These are phyloP conservation scores for Brassica cretica DNA, from an alignment of 345 rosid species.

Conservation along the genomic window DNA sequence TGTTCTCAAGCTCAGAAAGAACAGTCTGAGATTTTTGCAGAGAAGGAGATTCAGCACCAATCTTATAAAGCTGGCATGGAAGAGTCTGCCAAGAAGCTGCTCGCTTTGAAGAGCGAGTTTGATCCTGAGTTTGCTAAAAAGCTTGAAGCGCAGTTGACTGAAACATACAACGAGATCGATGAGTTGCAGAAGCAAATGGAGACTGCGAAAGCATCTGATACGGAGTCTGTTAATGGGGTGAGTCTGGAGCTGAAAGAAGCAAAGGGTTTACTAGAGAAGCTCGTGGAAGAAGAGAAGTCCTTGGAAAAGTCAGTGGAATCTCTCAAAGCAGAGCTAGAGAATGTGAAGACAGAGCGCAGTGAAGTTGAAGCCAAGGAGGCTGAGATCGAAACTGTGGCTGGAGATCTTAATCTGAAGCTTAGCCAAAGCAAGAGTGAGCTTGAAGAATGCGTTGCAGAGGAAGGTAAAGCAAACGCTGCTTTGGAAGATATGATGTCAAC, in stretches of 20 bases:
- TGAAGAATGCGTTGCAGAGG: slow-evolving; percentile 62
- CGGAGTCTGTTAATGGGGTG: slow-evolving; percentile 64
- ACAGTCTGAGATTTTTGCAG: slow-evolving; percentile 66
- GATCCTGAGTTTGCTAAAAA: slow-evolving; percentile 65
- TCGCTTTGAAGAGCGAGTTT: slow-evolving; percentile 58
- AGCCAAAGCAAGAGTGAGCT: slow-evolving; percentile 75
- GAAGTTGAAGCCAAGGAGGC: slow-evolving; percentile 80
- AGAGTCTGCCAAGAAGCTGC: slow-evolving; percentile 60
- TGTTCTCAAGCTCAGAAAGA: slow-evolving; percentile 66
- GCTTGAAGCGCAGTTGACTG: slow-evolving; percentile 66
- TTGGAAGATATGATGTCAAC: slow-evolving; percentile 81
- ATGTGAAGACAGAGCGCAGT: slow-evolving; percentile 66
- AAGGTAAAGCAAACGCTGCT: slow-evolving; percentile 63
- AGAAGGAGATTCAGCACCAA: slow-evolving; percentile 64
- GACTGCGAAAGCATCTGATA: slow-evolving; percentile 71
- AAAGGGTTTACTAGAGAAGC: slow-evolving; percentile 70
- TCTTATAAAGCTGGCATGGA: slow-evolving; percentile 65
- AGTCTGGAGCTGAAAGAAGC: slow-evolving; percentile 81
- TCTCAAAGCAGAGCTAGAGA: slow-evolving; percentile 69
- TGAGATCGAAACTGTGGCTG: slow-evolving; percentile 80
- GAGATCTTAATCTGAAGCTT: slow-evolving; percentile 77
- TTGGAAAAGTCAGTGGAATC: slow-evolving; percentile 64
- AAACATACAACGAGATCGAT: slow-evolving; percentile 60
- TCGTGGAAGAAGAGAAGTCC: slow-evolving; percentile 74
- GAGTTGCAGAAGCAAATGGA: slow-evolving; percentile 67